Evolutionary conservation across 352 stramenopile species (phyloP).

Genomic region (Phytophthora europaea): DNA sequence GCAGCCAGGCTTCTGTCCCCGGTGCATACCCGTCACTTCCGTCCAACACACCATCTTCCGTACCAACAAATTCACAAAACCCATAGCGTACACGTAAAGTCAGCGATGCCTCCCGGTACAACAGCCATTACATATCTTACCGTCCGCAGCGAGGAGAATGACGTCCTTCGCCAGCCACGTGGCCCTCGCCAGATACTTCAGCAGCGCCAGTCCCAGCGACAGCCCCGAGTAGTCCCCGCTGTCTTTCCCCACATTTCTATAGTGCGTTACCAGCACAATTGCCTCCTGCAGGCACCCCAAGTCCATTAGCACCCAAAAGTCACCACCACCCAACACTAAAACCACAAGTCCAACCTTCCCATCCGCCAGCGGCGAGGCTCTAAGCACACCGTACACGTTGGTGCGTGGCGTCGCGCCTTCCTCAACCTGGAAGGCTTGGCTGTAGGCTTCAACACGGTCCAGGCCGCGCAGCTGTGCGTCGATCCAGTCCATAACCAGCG

Average conservation of each 20-base stretch:
- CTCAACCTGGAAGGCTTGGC: conserved; percentile 53
- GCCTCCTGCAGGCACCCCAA: conserved; percentile 44
- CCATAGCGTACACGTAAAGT: neutral
- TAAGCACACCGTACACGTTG: conserved; percentile 86
- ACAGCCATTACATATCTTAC: conserved; percentile 30
- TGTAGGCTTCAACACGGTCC: conserved; percentile 70
- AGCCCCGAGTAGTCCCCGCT: conserved; percentile 66
- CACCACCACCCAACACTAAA: neutral
- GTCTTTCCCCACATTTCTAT: conserved; percentile 56
- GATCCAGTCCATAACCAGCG: conserved; percentile 66
- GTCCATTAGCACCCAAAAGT: neutral
- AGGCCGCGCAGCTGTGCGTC: conserved; percentile 58
- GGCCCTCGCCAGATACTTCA: conserved; percentile 64
- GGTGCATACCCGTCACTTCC: conserved; percentile 67
- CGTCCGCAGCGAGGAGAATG: conserved; percentile 81
- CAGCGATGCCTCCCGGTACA: neutral
- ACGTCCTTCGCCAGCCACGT: conserved; percentile 89
- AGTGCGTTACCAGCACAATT: conserved; percentile 80
- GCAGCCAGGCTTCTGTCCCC: conserved; percentile 79
- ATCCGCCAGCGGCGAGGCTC: conserved; percentile 76
- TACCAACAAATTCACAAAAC: conserved; percentile 22
- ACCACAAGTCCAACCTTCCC: conserved; percentile 55
- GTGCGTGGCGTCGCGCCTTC: conserved; percentile 36
- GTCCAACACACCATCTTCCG: conserved; percentile 59
- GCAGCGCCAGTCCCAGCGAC: conserved; percentile 63